Percentiles rank a stretch among this genome's conserved stretches.
These are phyloP conservation scores for Aspergillus sergii DNA, from an alignment of 2,329 filamentous ascomycete genomes.

Conservation along the genomic window DNA sequence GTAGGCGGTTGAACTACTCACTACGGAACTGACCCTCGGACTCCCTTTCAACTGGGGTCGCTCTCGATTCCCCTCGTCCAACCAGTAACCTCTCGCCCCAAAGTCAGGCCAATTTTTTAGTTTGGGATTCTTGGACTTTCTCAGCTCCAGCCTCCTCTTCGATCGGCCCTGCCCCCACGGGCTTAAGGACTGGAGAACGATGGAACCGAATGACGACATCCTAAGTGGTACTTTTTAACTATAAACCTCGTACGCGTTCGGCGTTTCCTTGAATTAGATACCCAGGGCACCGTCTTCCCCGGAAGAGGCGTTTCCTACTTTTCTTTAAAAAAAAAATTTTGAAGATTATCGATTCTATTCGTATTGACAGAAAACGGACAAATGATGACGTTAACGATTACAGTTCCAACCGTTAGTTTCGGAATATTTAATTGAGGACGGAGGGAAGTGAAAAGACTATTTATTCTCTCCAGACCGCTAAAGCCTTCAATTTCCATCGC, in stretches of 20 bases:
- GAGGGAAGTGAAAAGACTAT: not conserved
- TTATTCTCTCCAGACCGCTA: slow-evolving; percentile 1
- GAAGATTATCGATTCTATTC: too few species aligned
- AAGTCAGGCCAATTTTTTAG: slow-evolving; percentile 5
- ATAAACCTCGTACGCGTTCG: not conserved
- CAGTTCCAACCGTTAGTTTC: slow-evolving; percentile 2
- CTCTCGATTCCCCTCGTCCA: not conserved
- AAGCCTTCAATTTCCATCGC: not conserved
- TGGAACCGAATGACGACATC: slow-evolving; percentile 17
- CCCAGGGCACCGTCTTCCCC: not conserved
- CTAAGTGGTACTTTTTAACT: not conserved
- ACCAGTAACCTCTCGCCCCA: slow-evolving; percentile 7
- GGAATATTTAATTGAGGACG: not conserved
- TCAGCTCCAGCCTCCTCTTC: slow-evolving; percentile 16
- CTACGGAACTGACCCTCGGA: not conserved
- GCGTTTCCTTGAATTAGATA: not conserved
- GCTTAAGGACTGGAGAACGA: slow-evolving; percentile 11
- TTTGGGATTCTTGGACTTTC: slow-evolving; percentile 3
- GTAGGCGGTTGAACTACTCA: not conserved
- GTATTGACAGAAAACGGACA: slow-evolving; percentile 10
- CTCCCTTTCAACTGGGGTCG: not conserved
- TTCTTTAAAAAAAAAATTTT: too few species aligned
- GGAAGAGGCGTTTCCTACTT: not conserved
- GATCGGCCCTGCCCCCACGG: slow-evolving; percentile 15
- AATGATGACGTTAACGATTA: not conserved